A percentile compares a stretch with the other conserved stretches of the same genome.
These are phyloP conservation scores for Skeletonema potamos DNA, from an alignment of 108 stramenopile species.

Conservation along the genomic window DNA sequence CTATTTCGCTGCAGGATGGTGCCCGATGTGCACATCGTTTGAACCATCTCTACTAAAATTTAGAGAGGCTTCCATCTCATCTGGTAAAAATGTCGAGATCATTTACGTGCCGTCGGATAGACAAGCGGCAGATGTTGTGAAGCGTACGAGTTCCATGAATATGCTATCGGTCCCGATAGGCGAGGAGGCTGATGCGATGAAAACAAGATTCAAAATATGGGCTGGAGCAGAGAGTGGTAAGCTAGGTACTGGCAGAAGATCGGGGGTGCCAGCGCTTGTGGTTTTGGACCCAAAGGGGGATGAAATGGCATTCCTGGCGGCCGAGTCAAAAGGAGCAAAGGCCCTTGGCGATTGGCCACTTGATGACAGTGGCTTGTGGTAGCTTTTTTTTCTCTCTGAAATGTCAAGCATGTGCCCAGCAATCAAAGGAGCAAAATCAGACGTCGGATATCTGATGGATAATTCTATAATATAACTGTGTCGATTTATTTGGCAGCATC, in stretches of 20 bases:
- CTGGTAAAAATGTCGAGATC: slow-evolving; percentile 48
- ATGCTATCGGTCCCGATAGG: slow-evolving; percentile 62
- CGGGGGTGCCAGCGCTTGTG: slow-evolving; percentile 70
- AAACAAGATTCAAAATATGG: slow-evolving; percentile 61
- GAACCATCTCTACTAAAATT: slow-evolving; percentile 57
- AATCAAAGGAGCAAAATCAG: background rate
- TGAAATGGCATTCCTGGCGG: slow-evolving; percentile 56
- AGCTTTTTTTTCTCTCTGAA: too few relatives aligned
- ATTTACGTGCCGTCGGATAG: slow-evolving; percentile 64
- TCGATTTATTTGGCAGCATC: background rate
- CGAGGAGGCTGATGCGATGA: slow-evolving; percentile 51
- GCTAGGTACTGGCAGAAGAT: slow-evolving; percentile 57
- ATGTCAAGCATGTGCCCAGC: background rate
- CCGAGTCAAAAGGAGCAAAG: slow-evolving; percentile 51
- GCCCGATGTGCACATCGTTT: slow-evolving; percentile 65
- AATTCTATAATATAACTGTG: too few relatives aligned
- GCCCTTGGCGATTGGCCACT: slow-evolving; percentile 60
- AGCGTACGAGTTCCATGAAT: slow-evolving; percentile 36
- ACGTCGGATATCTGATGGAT: too few relatives aligned
- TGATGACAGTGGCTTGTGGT: slow-evolving; percentile 64
- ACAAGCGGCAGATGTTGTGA: slow-evolving; percentile 27
- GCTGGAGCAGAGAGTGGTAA: slow-evolving; percentile 49
- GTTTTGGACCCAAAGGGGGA: slow-evolving; percentile 54
- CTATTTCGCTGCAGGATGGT: slow-evolving; percentile 74
- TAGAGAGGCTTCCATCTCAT: slow-evolving; percentile 29